Percentiles rank a stretch among this genome's conserved stretches.
phyloP scores from a whole-genome alignment of 495 filamentous ascomycete genomes.

The Hypoxylon rickii region DNA sequence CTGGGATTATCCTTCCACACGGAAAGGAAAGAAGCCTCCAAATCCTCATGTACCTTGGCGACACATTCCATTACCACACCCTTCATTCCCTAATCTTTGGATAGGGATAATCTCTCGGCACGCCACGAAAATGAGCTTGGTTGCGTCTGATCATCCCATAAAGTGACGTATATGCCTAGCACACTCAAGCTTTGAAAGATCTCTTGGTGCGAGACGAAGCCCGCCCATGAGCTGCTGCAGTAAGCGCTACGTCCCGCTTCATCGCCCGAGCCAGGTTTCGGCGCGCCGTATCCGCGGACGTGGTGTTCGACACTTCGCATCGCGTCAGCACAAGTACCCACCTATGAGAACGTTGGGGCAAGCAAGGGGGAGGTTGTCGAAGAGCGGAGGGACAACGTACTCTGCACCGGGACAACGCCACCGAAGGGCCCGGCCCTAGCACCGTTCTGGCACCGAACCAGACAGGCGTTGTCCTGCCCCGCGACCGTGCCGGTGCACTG shows the following conservation, averaged over 20 bases:
- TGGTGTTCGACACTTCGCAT: no score
- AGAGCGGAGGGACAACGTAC: constrained; percentile 14
- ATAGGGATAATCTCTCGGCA: no score
- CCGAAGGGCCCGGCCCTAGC: constrained; percentile 58
- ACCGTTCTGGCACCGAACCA: constrained; percentile 57
- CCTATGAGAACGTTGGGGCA: no score
- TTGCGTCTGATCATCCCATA: no score
- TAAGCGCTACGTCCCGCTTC: constrained; percentile 14
- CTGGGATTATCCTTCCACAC: neutral
- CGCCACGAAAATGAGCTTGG: no score
- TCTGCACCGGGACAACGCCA: constrained; percentile 59
- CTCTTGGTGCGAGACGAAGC: neutral
- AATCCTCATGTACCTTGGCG: no score
- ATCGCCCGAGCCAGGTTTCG: constrained; percentile 25
- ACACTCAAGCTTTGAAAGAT: constrained; percentile 2
- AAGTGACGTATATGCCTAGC: no score
- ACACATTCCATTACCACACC: no score
- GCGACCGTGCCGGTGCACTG: constrained; percentile 58
- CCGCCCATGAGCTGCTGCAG: constrained; percentile 7
- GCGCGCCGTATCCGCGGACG: constrained; percentile 15
- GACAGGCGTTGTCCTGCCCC: constrained; percentile 55
- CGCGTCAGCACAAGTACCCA: no score
- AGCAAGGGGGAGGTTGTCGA: neutral
- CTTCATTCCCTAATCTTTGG: no score
- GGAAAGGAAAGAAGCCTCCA: no score